These are phyloP conservation scores for Metrosideros polymorpha DNA, from an alignment of 441 rosid species.

Conservation along the genomic window DNA sequence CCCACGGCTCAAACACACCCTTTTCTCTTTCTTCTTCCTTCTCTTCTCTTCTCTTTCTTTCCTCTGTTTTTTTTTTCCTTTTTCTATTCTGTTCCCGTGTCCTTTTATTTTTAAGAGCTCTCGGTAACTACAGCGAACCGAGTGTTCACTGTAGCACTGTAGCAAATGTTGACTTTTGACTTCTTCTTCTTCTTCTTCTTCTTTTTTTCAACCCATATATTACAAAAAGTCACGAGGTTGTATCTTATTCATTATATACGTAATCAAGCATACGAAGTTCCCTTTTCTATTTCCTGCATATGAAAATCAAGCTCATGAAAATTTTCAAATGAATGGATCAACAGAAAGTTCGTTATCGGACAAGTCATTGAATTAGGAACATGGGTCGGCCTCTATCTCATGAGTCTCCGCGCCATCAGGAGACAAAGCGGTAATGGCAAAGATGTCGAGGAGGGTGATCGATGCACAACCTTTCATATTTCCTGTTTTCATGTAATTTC, in stretches of 20 bases:
- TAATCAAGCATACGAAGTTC: not conserved
- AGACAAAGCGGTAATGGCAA: not conserved
- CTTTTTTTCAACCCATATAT: no score
- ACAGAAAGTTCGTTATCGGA: not conserved
- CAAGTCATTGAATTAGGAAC: not conserved
- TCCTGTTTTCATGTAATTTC: not conserved
- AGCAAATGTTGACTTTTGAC: no score
- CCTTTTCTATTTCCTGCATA: fast-evolving
- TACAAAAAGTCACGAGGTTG: not conserved
- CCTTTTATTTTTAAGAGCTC: no score
- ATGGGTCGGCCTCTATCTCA: not conserved
- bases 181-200: no score
- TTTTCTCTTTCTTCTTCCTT: no score
- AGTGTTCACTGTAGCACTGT: no score
- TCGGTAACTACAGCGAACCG: no score
- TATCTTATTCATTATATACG: not conserved
- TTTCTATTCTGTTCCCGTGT: no score
- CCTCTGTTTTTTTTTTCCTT: no score
- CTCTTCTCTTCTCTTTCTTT: no score
- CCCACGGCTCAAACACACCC: no score
- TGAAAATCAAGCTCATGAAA: not conserved
- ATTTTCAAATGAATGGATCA: not conserved
- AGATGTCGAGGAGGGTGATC: not conserved
- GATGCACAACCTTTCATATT: not conserved
- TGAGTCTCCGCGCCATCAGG: not conserved